Percentiles rank a stretch among this genome's conserved stretches.
Conservation (phyloP, 306 rosid species). For the Glycyrrhiza uralensis region DNA sequence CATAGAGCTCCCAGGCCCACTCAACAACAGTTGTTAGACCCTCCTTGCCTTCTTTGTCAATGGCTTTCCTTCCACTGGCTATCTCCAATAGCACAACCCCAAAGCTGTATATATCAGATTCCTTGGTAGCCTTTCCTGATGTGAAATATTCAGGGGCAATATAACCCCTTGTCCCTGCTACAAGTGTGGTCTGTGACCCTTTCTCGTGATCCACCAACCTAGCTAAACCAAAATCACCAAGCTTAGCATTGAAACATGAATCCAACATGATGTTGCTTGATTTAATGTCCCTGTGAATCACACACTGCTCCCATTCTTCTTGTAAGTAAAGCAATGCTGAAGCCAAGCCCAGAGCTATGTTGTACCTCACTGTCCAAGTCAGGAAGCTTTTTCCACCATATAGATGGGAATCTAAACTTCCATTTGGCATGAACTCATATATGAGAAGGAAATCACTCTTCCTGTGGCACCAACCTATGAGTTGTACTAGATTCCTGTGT, state of each 20-base stretch:
- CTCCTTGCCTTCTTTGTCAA: slow-evolving; percentile 15
- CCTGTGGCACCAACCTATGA: slow-evolving; percentile 47
- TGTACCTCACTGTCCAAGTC: slow-evolving; percentile 35
- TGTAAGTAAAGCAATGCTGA: slow-evolving; percentile 41
- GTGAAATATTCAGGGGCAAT: slow-evolving; percentile 41
- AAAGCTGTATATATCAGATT: slow-evolving; percentile 39
- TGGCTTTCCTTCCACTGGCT: slow-evolving; percentile 33
- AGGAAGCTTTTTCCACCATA: background rate
- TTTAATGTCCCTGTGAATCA: slow-evolving; percentile 49
- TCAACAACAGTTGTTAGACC: slow-evolving; percentile 21
- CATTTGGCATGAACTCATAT: slow-evolving; percentile 43
- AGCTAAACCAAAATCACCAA: slow-evolving; percentile 51
- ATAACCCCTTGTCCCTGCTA: slow-evolving; percentile 41
- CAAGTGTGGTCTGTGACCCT: slow-evolving; percentile 28
- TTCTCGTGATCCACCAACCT: slow-evolving; percentile 39
- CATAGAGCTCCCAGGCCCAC: slow-evolving; percentile 47
- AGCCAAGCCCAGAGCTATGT: slow-evolving; percentile 31
- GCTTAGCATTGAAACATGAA: slow-evolving; percentile 36
- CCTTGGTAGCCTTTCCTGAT: slow-evolving; percentile 33
- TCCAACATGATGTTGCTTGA: slow-evolving; percentile 52
- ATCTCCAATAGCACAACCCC: slow-evolving; percentile 42
- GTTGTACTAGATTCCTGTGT: slow-evolving; percentile 39
- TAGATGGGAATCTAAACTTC: slow-evolving; percentile 43
- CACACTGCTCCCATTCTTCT: slow-evolving; percentile 47
- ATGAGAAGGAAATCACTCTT: slow-evolving; percentile 35